phyloP scores from a whole-genome alignment of 257 asterid species.

The Haberlea rhodopensis region DNA sequence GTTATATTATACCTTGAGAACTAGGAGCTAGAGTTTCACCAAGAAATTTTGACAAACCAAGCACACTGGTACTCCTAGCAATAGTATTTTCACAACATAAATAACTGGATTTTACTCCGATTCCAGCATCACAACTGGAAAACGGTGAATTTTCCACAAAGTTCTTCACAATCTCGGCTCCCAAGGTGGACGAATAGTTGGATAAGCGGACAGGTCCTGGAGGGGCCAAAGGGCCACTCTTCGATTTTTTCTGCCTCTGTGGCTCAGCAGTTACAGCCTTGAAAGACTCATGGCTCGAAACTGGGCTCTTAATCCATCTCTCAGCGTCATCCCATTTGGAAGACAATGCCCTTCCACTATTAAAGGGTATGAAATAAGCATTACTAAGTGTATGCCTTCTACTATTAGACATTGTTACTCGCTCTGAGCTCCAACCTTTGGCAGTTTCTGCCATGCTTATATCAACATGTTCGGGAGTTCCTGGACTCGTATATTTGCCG shows the following conservation, averaged over 20 bases:
- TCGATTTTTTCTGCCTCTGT: conserved; percentile 63
- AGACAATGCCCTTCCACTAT: conserved; percentile 76
- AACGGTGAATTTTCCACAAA: conserved; percentile 39
- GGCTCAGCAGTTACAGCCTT: conserved; percentile 38
- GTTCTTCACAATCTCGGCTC: conserved; percentile 30
- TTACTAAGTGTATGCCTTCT: conserved; percentile 51
- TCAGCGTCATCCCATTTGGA: conserved; percentile 99
- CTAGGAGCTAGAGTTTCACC: conserved; percentile 30
- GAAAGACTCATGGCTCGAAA: conserved; percentile 48
- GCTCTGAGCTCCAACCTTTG: conserved; percentile 77
- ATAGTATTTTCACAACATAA: conserved; percentile 27
- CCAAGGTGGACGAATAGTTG: conserved; percentile 40
- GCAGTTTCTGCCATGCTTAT: conserved; percentile 36
- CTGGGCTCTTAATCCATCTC: conserved; percentile 93
- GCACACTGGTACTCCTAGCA: conserved; percentile 28
- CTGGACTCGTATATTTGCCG: conserved; percentile 83
- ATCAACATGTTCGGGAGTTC: conserved; percentile 77
- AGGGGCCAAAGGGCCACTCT: conserved; percentile 83
- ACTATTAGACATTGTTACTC: conserved; percentile 48
- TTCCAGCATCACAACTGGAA: conserved; percentile 31
- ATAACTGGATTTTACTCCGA: conserved; percentile 19
- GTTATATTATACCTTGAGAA: conserved; percentile 35
- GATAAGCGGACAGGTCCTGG: conserved; percentile 48
- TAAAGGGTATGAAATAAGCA: conserved; percentile 72
- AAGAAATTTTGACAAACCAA: conserved; percentile 34